These are phyloP conservation scores for Henningerozyma blattae DNA, from an alignment of 805 yeast species.

Conservation along the genomic window DNA sequence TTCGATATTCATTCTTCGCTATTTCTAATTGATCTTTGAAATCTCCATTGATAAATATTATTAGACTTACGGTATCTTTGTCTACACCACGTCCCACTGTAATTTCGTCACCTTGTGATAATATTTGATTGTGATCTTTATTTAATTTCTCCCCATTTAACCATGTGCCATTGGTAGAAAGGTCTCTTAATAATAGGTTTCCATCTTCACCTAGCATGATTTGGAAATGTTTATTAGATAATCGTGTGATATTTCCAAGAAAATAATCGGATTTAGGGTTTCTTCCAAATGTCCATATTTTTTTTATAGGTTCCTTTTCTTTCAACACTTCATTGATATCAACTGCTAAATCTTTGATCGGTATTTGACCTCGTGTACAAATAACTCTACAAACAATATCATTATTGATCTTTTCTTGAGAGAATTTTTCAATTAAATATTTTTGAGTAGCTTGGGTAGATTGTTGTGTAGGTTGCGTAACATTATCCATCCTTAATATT, in stretches of 20 bases:
- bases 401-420: constrained; percentile 29
- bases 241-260: constrained; percentile 48
- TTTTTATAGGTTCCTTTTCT: constrained; percentile 18
- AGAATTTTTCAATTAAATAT: constrained; percentile 24
- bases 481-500: constrained; percentile 17
- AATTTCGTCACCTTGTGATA: constrained; percentile 89
- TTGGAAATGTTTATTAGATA: constrained; percentile 65
- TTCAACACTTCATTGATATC: constrained; percentile 21
- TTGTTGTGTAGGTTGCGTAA: constrained; percentile 33
- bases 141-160: constrained; percentile 63
- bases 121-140: constrained; percentile 65
- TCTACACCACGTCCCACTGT: constrained; percentile 81
- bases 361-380: constrained; percentile 47
- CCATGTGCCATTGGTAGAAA: constrained; percentile 88
- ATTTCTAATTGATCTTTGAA: constrained; percentile 19
- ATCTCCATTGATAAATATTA: constrained; percentile 32
- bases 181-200: constrained; percentile 41
- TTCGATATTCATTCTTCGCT: constrained; percentile 6
- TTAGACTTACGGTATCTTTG: constrained; percentile 44
- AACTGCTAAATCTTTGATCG: constrained; percentile 32
- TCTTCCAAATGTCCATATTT: constrained; percentile 68
- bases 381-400: constrained; percentile 42
- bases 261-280: constrained; percentile 48
- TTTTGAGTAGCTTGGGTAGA: constrained; percentile 31
- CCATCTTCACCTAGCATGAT: constrained; percentile 54